Base-by-base conservation (phyloP, 257 asterid genomes). In the Agastache rugosa region DNA sequence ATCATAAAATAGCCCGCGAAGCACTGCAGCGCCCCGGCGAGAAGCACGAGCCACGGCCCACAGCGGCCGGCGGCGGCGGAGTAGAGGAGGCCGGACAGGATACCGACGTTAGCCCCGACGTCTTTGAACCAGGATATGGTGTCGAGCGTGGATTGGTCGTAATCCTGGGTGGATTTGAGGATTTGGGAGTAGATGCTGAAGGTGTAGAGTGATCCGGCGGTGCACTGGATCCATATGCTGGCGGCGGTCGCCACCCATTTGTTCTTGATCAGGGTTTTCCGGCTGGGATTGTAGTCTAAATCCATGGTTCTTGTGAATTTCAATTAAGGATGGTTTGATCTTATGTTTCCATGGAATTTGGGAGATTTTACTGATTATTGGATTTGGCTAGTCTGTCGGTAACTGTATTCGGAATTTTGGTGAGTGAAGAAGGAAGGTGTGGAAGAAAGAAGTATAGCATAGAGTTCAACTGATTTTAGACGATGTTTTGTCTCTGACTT, bases 151-250 rank as follows among this genome's bases (percentile, higher is more conserved):
- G 99, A 91, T 62, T 94, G 99, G 48, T 82, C 81, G 74, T 92
- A 94, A 15, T 79, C 78, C 76, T 92, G 99, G 59, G 84, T 80
- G 77, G 97, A 87, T 80, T 94, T 92, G 2, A 92, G 61, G 80
- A 80, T 15, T 0, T 90, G 77, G 17, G 99, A 90, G 82, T 94
- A 94, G 86, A 94, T 87, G 23, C 87, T 89, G 84, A 94, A 92
- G 71, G 99, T 82, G 92, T 94, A 94, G 55, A 93, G 91, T 1
- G 96, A 89, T 41, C 98, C 98, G 78, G 87, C 75, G 86, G 93
- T 88, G 85, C 89, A 88, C 82, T 94, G 99, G 72, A 94, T 87
- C 99, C 95, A 92, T 71, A 92, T 87, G 84, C 99, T 86, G 55
- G 97, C 95, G 45, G 79, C 85, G 5, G 97, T 79, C 5, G 92